A percentile compares a stretch with the other conserved stretches of the same genome.
Conservation (phyloP, 2,329 filamentous ascomycete species). For the Penicillium sp. region DNA sequence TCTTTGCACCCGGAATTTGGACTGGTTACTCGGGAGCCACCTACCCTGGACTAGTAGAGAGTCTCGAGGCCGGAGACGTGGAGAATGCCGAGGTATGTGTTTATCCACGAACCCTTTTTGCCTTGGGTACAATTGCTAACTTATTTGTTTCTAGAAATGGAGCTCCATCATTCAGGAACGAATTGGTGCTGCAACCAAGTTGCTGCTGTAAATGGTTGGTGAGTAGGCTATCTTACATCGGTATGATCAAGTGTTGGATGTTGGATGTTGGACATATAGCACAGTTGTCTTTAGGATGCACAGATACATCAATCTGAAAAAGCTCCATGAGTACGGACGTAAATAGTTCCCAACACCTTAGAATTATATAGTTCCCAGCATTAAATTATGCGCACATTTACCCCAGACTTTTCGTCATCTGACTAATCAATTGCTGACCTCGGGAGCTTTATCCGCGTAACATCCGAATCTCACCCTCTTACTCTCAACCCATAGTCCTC, state of each 20-base stretch:
- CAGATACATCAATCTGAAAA: neutral
- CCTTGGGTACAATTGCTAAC: constrained; percentile 8
- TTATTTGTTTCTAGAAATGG: constrained; percentile 38
- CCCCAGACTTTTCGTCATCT: constrained; percentile 7
- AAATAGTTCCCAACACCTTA: too few relatives aligned
- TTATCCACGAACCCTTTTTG: neutral
- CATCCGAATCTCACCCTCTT: neutral
- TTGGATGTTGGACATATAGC: neutral
- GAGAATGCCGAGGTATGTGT: constrained; percentile 52
- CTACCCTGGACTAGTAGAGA: constrained; percentile 64
- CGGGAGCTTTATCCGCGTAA: neutral
- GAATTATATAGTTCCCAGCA: neutral
- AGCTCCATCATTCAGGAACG: constrained; percentile 38
- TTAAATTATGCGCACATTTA: constrained; percentile 4
- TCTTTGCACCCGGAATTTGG: constrained; percentile 89
- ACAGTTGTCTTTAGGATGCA: neutral
- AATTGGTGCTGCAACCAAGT: constrained; percentile 31
- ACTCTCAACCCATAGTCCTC: neutral
- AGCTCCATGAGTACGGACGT: too few relatives aligned
- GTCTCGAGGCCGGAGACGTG: constrained; percentile 52
- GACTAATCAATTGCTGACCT: constrained; percentile 9
- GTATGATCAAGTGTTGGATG: neutral
- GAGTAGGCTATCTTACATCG: neutral
- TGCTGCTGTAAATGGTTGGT: constrained; percentile 24
- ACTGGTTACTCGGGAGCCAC: constrained; percentile 80